Base-by-base conservation (phyloP, 2,329 filamentous ascomycete genomes). In the Aspergillus amoenus region DNA sequence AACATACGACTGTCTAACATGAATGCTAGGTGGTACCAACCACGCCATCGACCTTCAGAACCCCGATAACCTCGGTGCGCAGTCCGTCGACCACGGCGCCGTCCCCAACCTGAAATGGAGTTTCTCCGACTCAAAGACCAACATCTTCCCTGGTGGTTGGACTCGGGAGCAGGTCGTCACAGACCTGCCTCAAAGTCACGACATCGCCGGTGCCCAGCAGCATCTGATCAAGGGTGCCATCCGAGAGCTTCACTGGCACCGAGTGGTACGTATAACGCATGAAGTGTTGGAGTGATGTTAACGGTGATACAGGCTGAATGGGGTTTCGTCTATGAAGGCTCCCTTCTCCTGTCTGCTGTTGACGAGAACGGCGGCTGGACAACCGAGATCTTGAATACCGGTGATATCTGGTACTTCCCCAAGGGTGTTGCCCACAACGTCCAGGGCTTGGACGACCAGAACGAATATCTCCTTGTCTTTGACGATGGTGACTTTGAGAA, bases 81-180 rank as follows among this genome's bases (percentile, higher is more conserved):
- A 88, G 63, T 75, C 78, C 15, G 88, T 86, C 1, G 87, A 89
- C 66, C 79, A 78, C 47, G 87, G 87, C 15, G 74, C 81, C 11
- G 86, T 89, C 0, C 83, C 84, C 0, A 89, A 89, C 66, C 75
- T 88, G 63, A 89, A 88, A 68, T 84, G 86, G 87, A 83, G 84
- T 52, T 89, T 89, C 72, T 88, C 85, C 0, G 83, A 88, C 69
- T 88, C 85, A 22, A 86, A 84, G 73, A 86, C 84, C 1, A 79
- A 79, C 22, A 77, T 88, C 37, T 77, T 85, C 51, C 81, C 81
- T 24, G 87, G 86, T 1, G 87, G 87, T 2, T 89, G 86, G 86
- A 81, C 84, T 1, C 79, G 86, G 22, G 82, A 88, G 70, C 85
- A 88, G 65, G 84, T 88, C 53, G 80, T 88, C 47, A 82, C 83